These are phyloP conservation scores for Curvularia verruculosa DNA, from an alignment of 2,329 filamentous ascomycete genomes.

Conservation along the genomic window DNA sequence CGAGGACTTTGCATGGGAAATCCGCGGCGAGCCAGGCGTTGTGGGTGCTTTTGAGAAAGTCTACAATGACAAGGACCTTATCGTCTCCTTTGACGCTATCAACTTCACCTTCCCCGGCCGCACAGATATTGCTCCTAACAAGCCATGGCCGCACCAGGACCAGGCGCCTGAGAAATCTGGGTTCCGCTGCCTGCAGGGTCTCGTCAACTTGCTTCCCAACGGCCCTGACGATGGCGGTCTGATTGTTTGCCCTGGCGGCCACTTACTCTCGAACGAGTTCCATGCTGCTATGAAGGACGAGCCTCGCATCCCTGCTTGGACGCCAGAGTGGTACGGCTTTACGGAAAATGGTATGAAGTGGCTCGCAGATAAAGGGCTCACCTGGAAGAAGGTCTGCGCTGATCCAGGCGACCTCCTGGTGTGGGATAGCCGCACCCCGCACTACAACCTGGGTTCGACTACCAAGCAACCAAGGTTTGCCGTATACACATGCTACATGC, in stretches of 20 bases:
- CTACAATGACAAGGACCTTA: slow-evolving; percentile 46
- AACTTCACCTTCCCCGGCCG: slow-evolving; percentile 46
- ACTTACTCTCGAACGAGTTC: slow-evolving; percentile 43
- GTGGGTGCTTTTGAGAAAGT: slow-evolving; percentile 35
- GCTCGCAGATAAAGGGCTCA: slow-evolving; percentile 50
- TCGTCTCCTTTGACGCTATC: slow-evolving; percentile 48
- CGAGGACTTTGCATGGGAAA: slow-evolving; percentile 52
- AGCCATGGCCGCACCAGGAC: slow-evolving; percentile 47
- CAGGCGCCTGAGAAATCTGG: slow-evolving; percentile 48
- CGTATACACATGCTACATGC: slow-evolving; percentile 49
- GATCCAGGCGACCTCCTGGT: slow-evolving; percentile 55
- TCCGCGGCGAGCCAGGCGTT: slow-evolving; percentile 49
- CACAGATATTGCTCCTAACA: slow-evolving; percentile 31
- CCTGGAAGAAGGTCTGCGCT: slow-evolving; percentile 49
- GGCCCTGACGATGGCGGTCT: slow-evolving; percentile 48
- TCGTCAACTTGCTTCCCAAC: slow-evolving; percentile 54
- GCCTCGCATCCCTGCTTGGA: slow-evolving; percentile 39
- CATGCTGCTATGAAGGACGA: slow-evolving; percentile 32
- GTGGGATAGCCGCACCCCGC: slow-evolving; percentile 50
- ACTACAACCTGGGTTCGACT: slow-evolving; percentile 43
- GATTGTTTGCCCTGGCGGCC: slow-evolving; percentile 44
- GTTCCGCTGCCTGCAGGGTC: slow-evolving; percentile 59
- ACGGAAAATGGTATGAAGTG: slow-evolving; percentile 48
- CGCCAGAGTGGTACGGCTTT: slow-evolving; percentile 45
- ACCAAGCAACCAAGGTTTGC: slow-evolving; percentile 37